phyloP scores from a whole-genome alignment of 2,329 filamentous ascomycete genomes.

The Beauveria medogensis region DNA sequence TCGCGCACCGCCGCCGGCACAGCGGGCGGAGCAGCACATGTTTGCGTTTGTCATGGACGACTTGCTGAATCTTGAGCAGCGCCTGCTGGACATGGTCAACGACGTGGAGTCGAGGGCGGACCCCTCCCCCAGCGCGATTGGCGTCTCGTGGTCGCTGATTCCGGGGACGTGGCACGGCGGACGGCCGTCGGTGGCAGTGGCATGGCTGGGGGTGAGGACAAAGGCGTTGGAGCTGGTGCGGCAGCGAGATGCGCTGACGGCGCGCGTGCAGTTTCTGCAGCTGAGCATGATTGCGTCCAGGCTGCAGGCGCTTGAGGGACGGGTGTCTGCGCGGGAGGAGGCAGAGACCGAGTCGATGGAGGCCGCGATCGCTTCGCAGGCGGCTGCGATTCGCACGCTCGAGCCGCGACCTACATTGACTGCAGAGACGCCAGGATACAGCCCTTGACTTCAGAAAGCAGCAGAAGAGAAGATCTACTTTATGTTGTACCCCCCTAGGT shows the following conservation, averaged over 20 bases:
- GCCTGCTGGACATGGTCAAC: constrained; percentile 35
- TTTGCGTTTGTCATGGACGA: constrained; percentile 41
- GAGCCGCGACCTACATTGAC: background rate
- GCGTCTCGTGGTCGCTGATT: constrained; percentile 28
- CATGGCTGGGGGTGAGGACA: constrained; percentile 35
- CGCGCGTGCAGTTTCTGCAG: constrained; percentile 39
- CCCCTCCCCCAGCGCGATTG: constrained; percentile 10
- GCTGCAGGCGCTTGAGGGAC: constrained; percentile 28
- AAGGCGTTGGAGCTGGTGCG: constrained; percentile 38
- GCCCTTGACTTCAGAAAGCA: background rate
- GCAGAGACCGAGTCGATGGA: background rate
- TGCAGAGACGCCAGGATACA: background rate
- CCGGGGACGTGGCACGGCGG: constrained; percentile 31
- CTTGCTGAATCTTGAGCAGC: constrained; percentile 33
- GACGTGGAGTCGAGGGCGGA: constrained; percentile 30
- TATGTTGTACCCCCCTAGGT: constrained; percentile 42
- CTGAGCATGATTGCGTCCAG: constrained; percentile 40
- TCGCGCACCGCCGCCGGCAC: constrained; percentile 14
- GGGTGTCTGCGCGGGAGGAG: constrained; percentile 22
- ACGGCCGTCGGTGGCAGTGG: constrained; percentile 31
- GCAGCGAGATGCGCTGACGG: constrained; percentile 36
- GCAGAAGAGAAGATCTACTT: constrained; percentile 14
- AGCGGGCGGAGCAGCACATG: constrained; percentile 34
- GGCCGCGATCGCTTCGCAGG: background rate
- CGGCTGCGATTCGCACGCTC: background rate